These are phyloP conservation scores for Aaosphaeria arxii DNA, from an alignment of 2,329 filamentous ascomycete genomes.

Conservation along the genomic window DNA sequence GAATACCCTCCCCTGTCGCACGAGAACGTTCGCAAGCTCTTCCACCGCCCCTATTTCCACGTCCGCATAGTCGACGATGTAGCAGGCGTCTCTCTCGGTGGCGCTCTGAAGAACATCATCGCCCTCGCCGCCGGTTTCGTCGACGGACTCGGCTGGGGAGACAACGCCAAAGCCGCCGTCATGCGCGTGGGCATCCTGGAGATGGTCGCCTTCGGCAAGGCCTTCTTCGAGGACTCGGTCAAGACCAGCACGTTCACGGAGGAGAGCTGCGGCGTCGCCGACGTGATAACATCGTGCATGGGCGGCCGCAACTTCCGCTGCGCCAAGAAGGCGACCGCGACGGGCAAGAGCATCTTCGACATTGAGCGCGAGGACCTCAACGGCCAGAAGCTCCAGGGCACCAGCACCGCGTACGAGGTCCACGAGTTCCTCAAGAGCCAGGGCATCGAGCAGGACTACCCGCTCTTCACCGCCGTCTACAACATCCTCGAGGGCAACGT, in stretches of 20 bases:
- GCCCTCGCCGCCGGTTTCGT: conserved; percentile 93
- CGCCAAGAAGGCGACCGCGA: conserved; percentile 81
- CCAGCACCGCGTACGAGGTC: conserved; percentile 86
- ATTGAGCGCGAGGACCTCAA: conserved; percentile 89
- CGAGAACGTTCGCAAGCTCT: conserved; percentile 75
- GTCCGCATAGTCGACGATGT: conserved; percentile 92
- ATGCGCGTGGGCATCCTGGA: conserved; percentile 96
- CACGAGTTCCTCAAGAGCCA: conserved; percentile 80
- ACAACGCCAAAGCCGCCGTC: conserved; percentile 97
- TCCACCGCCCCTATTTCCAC: conserved; percentile 97
- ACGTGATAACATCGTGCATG: conserved; percentile 90
- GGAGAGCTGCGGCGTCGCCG: conserved; percentile 90
- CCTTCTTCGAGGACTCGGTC: conserved; percentile 84
- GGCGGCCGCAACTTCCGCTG: conserved; percentile 93
- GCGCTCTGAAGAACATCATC: conserved; percentile 95
- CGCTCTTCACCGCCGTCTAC: conserved; percentile 86
- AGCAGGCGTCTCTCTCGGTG: conserved; percentile 91
- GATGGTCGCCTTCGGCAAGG: conserved; percentile 93
- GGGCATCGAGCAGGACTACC: conserved; percentile 78
- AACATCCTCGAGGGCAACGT: conserved; percentile 70
- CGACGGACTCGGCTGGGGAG: conserved; percentile 92
- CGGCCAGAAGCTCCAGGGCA: conserved; percentile 95
- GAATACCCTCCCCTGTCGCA: conserved; percentile 89
- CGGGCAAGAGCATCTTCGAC: conserved; percentile 76
- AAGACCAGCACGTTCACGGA: conserved; percentile 90